A percentile compares a stretch with the other conserved stretches of the same genome.
Evolutionary conservation across 2,329 filamentous ascomycete species (phyloP).

Genomic region (Venturia nashicola): DNA sequence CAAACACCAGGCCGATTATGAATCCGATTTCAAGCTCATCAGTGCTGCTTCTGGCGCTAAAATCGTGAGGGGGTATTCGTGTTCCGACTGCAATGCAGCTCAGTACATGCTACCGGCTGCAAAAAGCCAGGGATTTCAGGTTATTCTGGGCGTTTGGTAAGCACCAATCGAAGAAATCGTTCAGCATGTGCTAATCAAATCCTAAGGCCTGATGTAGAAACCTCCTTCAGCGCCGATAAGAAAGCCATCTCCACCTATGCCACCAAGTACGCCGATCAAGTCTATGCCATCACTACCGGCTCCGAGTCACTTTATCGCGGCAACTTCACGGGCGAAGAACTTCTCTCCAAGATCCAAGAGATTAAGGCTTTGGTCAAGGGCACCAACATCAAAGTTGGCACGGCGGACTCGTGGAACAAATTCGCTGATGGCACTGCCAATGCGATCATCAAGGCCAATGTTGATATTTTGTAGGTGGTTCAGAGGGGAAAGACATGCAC

Average conservation of each 20-base stretch:
- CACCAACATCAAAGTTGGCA: slow-evolving; percentile 45
- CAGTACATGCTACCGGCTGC: slow-evolving; percentile 53
- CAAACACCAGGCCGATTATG: slow-evolving; percentile 51
- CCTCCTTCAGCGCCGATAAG: slow-evolving; percentile 49
- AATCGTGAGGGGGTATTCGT: slow-evolving; percentile 55
- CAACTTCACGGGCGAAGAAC: slow-evolving; percentile 48
- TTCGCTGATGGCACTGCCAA: slow-evolving; percentile 56
- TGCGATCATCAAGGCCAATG: slow-evolving; percentile 45
- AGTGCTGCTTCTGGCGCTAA: slow-evolving; percentile 36
- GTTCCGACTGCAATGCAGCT: slow-evolving; percentile 53
- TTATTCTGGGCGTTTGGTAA: slow-evolving; percentile 59
- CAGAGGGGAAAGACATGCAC: background rate
- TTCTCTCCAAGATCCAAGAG: slow-evolving; percentile 49
- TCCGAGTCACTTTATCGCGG: slow-evolving; percentile 60
- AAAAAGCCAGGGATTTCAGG: slow-evolving; percentile 50
- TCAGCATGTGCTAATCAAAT: background rate
- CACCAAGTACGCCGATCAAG: slow-evolving; percentile 40
- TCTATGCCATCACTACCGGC: slow-evolving; percentile 59
- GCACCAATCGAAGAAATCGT: slow-evolving; percentile 13
- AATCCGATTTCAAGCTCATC: slow-evolving; percentile 52
- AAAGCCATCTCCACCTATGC: slow-evolving; percentile 40
- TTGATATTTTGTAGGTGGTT: slow-evolving; percentile 43
- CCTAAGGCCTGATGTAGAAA: slow-evolving; percentile 47
- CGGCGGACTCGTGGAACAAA: slow-evolving; percentile 64
- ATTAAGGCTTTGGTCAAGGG: slow-evolving; percentile 43